Evolutionary conservation across 2,329 filamentous ascomycete genomes (phyloP).

Genomic region (Colletotrichum noveboracense): DNA sequence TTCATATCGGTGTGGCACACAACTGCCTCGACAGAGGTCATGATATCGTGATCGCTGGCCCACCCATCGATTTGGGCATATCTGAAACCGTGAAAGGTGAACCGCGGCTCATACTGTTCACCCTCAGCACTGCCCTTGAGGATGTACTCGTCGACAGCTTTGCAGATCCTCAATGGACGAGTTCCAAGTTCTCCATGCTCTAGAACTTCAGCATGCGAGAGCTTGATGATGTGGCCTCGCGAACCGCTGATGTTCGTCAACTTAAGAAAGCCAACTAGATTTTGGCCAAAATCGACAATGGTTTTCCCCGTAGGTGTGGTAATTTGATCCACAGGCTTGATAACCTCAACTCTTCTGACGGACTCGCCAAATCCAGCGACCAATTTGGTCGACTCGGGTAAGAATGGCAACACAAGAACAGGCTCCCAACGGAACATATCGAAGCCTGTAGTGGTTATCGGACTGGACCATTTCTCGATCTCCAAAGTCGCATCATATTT

Average conservation of each 20-base stretch:
- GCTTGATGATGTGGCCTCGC: constrained; percentile 29
- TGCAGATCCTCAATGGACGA: constrained; percentile 40
- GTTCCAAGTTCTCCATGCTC: constrained; percentile 44
- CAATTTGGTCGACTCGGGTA: neutral
- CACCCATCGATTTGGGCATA: constrained; percentile 51
- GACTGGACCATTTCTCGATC: neutral
- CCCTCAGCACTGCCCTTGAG: constrained; percentile 24
- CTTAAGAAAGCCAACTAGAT: constrained; percentile 42
- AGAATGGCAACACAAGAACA: neutral
- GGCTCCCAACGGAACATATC: neutral
- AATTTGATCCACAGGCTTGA: constrained; percentile 31
- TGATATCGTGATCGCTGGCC: constrained; percentile 27
- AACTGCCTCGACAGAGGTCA: neutral
- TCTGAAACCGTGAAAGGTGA: constrained; percentile 58
- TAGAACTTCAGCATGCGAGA: constrained; percentile 47
- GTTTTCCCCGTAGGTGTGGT: constrained; percentile 38
- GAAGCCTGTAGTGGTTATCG: neutral
- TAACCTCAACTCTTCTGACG: constrained; percentile 28
- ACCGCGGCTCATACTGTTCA: constrained; percentile 45
- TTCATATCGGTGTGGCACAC: constrained; percentile 19
- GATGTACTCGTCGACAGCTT: constrained; percentile 38
- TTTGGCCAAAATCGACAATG: constrained; percentile 49
- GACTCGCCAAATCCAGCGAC: constrained; percentile 6
- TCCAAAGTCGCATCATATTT: constrained; percentile 16
- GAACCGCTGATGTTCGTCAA: constrained; percentile 23